Conservation (phyloP, 2,329 filamentous ascomycete species). For the Ophiocordyceps polyrhachis-furcata region DNA sequence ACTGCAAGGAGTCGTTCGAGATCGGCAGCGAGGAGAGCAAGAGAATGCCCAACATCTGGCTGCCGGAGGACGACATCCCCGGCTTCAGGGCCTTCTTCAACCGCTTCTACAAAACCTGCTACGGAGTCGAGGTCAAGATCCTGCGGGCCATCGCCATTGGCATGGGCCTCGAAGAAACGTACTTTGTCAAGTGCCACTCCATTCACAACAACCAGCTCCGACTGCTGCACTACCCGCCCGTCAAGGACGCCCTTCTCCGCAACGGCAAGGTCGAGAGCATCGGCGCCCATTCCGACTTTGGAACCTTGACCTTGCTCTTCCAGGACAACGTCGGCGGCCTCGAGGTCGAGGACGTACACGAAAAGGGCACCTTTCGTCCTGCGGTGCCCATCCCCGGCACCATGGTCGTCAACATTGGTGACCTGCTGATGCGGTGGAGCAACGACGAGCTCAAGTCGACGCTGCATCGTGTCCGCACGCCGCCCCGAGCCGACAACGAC, state of each 20-base stretch:
- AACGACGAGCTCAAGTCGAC: constrained; percentile 16
- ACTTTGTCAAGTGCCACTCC: constrained; percentile 47
- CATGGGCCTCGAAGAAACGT: constrained; percentile 45
- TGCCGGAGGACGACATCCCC: constrained; percentile 5
- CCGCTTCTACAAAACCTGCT: constrained; percentile 50
- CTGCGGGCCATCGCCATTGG: constrained; percentile 63
- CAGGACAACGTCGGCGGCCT: constrained; percentile 26
- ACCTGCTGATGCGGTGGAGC: constrained; percentile 21
- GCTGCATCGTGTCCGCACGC: constrained; percentile 24
- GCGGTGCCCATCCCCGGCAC: constrained; percentile 12
- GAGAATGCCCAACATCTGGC: constrained; percentile 8
- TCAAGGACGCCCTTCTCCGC: constrained; percentile 10
- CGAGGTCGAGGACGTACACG: constrained; percentile 22
- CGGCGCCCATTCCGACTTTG: constrained; percentile 15
- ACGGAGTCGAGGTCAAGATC: constrained; percentile 48
- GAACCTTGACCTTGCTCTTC: constrained; percentile 27
- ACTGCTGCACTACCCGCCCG: constrained; percentile 31
- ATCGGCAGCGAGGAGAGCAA: constrained; percentile 15
- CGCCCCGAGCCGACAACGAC: constrained; percentile 4
- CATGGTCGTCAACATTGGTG: constrained; percentile 20
- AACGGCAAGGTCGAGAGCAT: constrained; percentile 8
- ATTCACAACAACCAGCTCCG: constrained; percentile 39
- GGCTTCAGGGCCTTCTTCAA: constrained; percentile 12
- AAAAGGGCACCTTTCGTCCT: constrained; percentile 15
- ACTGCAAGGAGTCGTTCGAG: constrained; percentile 21